These are phyloP conservation scores for Rhodocollybia butyracea DNA, from an alignment of 768 basidiomycete species.

Conservation along the genomic window DNA sequence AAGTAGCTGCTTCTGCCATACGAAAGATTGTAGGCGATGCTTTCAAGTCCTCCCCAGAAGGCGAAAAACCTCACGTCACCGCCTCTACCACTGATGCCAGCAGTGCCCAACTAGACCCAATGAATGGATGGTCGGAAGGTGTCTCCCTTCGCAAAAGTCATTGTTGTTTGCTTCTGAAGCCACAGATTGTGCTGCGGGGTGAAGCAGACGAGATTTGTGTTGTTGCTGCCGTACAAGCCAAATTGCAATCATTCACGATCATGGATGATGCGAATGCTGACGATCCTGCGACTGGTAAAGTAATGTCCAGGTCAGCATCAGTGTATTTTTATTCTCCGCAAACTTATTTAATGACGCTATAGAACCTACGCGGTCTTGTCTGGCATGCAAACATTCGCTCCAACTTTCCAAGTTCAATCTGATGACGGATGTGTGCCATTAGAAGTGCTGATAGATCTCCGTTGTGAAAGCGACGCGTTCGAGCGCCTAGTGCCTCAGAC, in stretches of 20 bases:
- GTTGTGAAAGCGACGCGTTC: conserved; percentile 78
- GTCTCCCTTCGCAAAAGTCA: conserved; percentile 68
- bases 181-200: conserved; percentile 76
- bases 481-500: conserved; percentile 91
- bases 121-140: conserved; percentile 71
- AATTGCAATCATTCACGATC: conserved; percentile 73
- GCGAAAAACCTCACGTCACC: conserved; percentile 26
- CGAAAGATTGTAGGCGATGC: conserved; percentile 60
- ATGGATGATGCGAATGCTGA: conserved; percentile 76
- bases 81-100: conserved; percentile 17
- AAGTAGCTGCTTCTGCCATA: conserved; percentile 64
- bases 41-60: conserved; percentile 42
- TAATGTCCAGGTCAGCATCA: conserved; percentile 27
- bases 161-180: conserved; percentile 85
- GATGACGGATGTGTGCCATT: conserved; percentile 70
- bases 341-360: background rate
- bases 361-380: conserved; percentile 79
- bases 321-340: background rate
- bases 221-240: conserved; percentile 75
- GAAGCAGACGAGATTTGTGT: conserved; percentile 59
- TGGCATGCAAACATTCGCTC: conserved; percentile 87
- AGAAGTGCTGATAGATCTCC: conserved; percentile 84
- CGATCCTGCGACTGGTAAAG: conserved; percentile 80
- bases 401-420: conserved; percentile 39
- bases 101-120: conserved; percentile 46